Conservation (phyloP, 371 early-diverging fungal genomes). For the Mortierella sp. region DNA sequence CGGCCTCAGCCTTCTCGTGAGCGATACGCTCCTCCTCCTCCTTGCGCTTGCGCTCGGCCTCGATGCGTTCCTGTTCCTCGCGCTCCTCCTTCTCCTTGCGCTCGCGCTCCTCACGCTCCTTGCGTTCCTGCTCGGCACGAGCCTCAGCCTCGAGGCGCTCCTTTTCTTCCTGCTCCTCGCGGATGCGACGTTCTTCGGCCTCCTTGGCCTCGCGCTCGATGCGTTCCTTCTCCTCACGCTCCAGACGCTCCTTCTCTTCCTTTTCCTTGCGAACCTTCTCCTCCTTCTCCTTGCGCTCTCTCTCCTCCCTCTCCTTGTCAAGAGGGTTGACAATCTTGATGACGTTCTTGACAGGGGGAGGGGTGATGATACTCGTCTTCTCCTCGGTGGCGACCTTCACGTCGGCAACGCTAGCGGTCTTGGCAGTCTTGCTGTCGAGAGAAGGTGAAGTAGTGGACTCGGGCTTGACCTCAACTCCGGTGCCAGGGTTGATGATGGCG, state of each 20-base stretch:
- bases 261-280: conserved; percentile 65
- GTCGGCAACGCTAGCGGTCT: conserved; percentile 46
- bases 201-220: conserved; percentile 56
- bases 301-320: conserved; percentile 48
- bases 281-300: conserved; percentile 59
- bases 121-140: conserved; percentile 49
- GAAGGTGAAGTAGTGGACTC: conserved; percentile 46
- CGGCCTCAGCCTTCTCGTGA: conserved; percentile 64
- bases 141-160: conserved; percentile 44
- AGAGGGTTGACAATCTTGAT: conserved; percentile 78
- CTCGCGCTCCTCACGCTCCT: conserved; percentile 45
- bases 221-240: conserved; percentile 59
- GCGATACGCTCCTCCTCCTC: conserved; percentile 64
- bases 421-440: conserved; percentile 52
- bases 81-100: conserved; percentile 59
- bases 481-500: conserved; percentile 82
- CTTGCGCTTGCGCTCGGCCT: conserved; percentile 55
- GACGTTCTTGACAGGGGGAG: conserved; percentile 61
- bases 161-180: conserved; percentile 47
- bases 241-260: conserved; percentile 62
- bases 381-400: conserved; percentile 53
- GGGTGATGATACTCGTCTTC: conserved; percentile 58
- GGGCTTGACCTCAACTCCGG: conserved; percentile 75
- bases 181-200: conserved; percentile 35
- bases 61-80: conserved; percentile 57